Conservation (phyloP, 257 asterid species). For the Pogostemon cablin region DNA sequence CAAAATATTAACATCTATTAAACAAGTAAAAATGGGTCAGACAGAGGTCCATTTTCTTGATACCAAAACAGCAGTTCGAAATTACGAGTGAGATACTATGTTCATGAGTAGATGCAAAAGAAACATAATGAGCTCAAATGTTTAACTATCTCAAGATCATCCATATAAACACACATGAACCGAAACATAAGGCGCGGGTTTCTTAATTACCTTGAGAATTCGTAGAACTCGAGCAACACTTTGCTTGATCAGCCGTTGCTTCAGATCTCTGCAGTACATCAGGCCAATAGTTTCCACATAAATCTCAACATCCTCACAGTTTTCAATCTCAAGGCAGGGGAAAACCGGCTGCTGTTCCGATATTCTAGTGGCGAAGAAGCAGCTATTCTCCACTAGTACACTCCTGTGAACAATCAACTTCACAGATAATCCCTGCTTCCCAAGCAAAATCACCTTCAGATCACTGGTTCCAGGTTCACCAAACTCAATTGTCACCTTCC, state of each 20-base stretch:
- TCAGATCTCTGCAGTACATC: constrained; percentile 85
- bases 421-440: constrained; percentile 81
- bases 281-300: constrained; percentile 93
- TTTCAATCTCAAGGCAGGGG: constrained; percentile 80
- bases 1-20: background rate
- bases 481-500: constrained; percentile 88
- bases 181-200: background rate
- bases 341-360: constrained; percentile 61
- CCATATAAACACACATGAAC: background rate
- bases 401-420: constrained; percentile 85
- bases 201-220: constrained; percentile 70
- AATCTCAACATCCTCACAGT: constrained; percentile 93
- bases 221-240: constrained; percentile 81
- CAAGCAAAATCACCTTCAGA: constrained; percentile 70
- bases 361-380: constrained; percentile 57
- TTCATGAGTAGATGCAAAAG: constrained; percentile 5
- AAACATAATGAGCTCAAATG: constrained; percentile 9
- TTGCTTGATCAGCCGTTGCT: constrained; percentile 88
- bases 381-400: constrained; percentile 63
- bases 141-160: constrained; percentile 14
- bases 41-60: background rate
- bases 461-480: constrained; percentile 93
- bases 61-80: background rate
- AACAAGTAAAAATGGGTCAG: background rate
- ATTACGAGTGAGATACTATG: background rate